Evolutionary conservation across 164 flowering plant genomes (phyloP), one percentile per base, ranked within the genome.

Genomic region (Aristolochia californica): DNA sequence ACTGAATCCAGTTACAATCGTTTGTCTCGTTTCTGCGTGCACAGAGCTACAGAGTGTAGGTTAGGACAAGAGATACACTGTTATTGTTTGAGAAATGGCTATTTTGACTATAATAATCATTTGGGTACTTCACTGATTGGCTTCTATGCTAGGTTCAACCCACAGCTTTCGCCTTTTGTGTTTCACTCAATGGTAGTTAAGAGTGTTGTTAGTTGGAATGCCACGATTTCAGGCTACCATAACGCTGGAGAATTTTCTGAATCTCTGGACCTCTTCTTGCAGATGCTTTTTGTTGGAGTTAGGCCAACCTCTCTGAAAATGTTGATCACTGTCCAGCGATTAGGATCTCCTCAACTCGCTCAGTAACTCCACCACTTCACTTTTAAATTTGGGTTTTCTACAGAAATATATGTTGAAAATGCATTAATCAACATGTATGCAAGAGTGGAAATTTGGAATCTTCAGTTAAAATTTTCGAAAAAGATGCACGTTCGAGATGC

Each of bases 121-220:
- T 68, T 83, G 56, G 83, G 74, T 20, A 78, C 81, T 55, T 71
- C 83, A 58, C 64, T 80, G 67, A 57, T 83, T 24, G 70, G 83
- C 38, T 83, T 83, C 52, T 78, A 80, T 56, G 58, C 62, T 48
- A 78, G 63, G 59, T 72, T 70, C 55, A 66, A 78, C 61, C 45
- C 54, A 53, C 40, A 51, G 43, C 26, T 45, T 54, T 70, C 81
- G 0, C 68, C 57, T 18, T 25, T 23, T 18, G 81, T 77, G 40
- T 78, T 83, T 70, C 68, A 74, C 30, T 70, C 55, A 57, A 68
- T 80, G 77, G 64, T 18, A 18, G 17, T 60, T 53, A 72, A 61
- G 72, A 82, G 69, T 48, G 47, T 22, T 17, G 78, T 77, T 13
- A 66, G 74, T 57, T 83, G 88, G 84, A 80, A 80, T 70, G 72